Percentiles rank a stretch among this genome's conserved stretches.
Conservation (phyloP, 192 early-diverging fungal genomes). For the Gonapodya sp. region DNA sequence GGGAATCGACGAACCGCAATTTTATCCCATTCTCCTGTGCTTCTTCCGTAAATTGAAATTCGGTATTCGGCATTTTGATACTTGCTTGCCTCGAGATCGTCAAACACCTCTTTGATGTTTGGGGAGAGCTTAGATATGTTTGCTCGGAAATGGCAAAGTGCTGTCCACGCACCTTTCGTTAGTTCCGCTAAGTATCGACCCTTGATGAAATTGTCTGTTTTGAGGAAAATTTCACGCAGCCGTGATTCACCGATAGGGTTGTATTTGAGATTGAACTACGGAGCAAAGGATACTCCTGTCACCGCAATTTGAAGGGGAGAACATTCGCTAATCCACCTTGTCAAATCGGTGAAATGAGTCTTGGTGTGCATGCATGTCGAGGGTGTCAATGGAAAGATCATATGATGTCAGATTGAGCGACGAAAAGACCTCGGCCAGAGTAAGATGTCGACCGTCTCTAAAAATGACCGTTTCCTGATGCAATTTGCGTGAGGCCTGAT, state of each 20-base stretch:
- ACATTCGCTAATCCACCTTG: slow-evolving; percentile 47
- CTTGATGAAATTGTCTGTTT: slow-evolving; percentile 83
- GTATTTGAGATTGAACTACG: slow-evolving; percentile 87
- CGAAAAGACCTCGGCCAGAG: slow-evolving; percentile 73
- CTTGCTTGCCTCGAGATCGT: slow-evolving; percentile 84
- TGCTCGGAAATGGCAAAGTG: background rate
- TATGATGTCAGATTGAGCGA: slow-evolving; percentile 86
- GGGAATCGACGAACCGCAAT: slow-evolving; percentile 62
- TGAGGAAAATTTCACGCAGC: slow-evolving; percentile 89
- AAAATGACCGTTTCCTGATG: slow-evolving; percentile 64
- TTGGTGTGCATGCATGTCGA: slow-evolving; percentile 96
- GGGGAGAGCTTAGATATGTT: background rate
- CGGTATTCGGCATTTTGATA: slow-evolving; percentile 95
- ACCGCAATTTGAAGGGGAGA: too few species aligned
- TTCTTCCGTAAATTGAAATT: slow-evolving; percentile 85
- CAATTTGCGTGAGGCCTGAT: background rate
- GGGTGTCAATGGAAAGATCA: slow-evolving; percentile 85
- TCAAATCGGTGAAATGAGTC: slow-evolving; percentile 94
- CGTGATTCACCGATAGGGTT: slow-evolving; percentile 92
- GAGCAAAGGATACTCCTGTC: too few species aligned
- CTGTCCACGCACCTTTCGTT: slow-evolving; percentile 55
- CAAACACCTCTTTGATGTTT: slow-evolving; percentile 71
- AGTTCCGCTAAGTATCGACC: slow-evolving; percentile 86
- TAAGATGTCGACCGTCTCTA: slow-evolving; percentile 75
- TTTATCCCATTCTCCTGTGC: slow-evolving; percentile 82